A percentile compares a stretch with the other conserved stretches of the same genome.
Conservation (phyloP, 1,284 basidiomycete species). For the Fomitopsis palustris region DNA sequence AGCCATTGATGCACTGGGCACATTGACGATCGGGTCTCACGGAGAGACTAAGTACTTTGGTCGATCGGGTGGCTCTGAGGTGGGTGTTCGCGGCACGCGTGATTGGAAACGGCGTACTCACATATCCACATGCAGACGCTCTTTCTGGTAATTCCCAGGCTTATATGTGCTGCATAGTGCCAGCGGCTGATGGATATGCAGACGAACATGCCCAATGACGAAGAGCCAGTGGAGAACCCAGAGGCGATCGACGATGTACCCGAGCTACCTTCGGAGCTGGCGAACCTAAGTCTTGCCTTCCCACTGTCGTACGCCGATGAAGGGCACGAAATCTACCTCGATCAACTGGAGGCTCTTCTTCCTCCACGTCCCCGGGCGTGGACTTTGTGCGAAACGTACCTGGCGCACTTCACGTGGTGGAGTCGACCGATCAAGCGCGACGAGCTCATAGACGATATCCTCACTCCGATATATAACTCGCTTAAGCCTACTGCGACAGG, state of each 20-base stretch:
- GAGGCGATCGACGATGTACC: slow-evolving; percentile 18
- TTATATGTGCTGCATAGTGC: neutral
- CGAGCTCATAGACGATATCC: slow-evolving; percentile 61
- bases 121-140: slow-evolving; percentile 35
- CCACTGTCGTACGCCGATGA: slow-evolving; percentile 22
- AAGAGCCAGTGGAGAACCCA: neutral
- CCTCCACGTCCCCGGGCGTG: slow-evolving; percentile 40
- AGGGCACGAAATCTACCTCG: slow-evolving; percentile 21
- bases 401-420: slow-evolving; percentile 60
- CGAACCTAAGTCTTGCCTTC: slow-evolving; percentile 22
- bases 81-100: slow-evolving; percentile 17
- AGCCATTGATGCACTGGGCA: slow-evolving; percentile 42
- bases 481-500: slow-evolving; percentile 36
- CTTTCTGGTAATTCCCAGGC: slow-evolving; percentile 35
- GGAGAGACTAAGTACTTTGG: slow-evolving; percentile 70
- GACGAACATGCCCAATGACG: slow-evolving; percentile 1
- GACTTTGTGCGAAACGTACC: slow-evolving; percentile 63
- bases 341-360: slow-evolving; percentile 25
- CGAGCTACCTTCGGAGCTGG: slow-evolving; percentile 18
- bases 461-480: slow-evolving; percentile 56
- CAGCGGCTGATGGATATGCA: neutral
- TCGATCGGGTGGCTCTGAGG: slow-evolving; percentile 59
- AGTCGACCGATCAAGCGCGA: slow-evolving; percentile 60
- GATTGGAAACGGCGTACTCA: neutral
- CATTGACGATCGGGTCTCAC: slow-evolving; percentile 56